These are phyloP conservation scores for Kurtzmaniella natalensis DNA, from an alignment of 1,139 yeast species.

Conservation along the genomic window DNA sequence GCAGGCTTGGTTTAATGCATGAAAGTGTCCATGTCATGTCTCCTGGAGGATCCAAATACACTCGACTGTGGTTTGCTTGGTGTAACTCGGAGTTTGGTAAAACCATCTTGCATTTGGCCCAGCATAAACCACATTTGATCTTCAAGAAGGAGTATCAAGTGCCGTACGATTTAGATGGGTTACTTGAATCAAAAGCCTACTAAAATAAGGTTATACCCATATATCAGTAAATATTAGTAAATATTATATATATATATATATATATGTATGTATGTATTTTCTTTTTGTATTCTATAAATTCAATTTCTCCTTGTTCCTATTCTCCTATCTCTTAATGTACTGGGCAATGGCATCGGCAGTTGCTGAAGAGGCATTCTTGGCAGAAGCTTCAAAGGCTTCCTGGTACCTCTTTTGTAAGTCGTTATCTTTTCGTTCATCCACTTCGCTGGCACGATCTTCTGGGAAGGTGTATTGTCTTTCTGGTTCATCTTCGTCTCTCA, in stretches of 20 bases:
- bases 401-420: constrained; percentile 69
- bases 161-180: constrained; percentile 28
- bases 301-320: not conserved
- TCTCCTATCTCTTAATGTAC: constrained; percentile 40
- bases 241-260: constrained; percentile 8
- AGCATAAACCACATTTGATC: constrained; percentile 68
- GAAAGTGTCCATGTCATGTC: constrained; percentile 72
- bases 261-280: constrained; percentile 6
- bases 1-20: constrained; percentile 76
- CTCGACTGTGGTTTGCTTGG: constrained; percentile 93
- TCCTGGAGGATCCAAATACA: constrained; percentile 41
- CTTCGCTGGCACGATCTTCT: constrained; percentile 63
- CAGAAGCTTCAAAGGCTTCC: constrained; percentile 62
- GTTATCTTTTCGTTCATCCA: constrained; percentile 43
- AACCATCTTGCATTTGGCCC: constrained; percentile 71
- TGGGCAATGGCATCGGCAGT: constrained; percentile 71
- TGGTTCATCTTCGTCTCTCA: constrained; percentile 61
- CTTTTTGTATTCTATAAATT: not conserved
- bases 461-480: constrained; percentile 74
- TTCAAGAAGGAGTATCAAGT: constrained; percentile 41
- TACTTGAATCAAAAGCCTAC: no score
- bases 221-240: no score
- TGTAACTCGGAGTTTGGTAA: constrained; percentile 89
- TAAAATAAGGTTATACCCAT: no score
- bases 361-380: constrained; percentile 56